Conservation (phyloP, 805 yeast genomes). For the Candida khao-thaluensis region DNA sequence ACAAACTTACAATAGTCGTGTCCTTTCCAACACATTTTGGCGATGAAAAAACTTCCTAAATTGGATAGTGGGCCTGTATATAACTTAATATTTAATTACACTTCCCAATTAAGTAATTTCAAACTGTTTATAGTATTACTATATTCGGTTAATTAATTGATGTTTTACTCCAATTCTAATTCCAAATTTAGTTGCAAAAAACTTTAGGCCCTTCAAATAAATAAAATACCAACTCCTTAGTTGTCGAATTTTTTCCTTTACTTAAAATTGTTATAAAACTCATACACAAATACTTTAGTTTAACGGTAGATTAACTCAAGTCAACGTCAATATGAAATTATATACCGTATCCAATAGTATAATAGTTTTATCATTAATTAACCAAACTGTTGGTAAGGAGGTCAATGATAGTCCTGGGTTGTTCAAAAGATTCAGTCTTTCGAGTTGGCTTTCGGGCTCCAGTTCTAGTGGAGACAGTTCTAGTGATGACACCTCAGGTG, state of each 20-base stretch:
- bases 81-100: not conserved
- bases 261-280: conserved; percentile 3
- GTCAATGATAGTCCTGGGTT: conserved; percentile 6
- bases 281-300: not conserved
- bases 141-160: conserved; percentile 4
- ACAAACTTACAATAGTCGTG: too few species aligned
- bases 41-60: conserved; percentile 5
- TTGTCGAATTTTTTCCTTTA: conserved; percentile 3
- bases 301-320: conserved; percentile 12
- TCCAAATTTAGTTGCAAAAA: conserved; percentile 1
- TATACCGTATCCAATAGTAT: conserved; percentile 23
- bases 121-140: conserved; percentile 6
- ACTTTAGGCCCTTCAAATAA: not conserved
- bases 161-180: conserved; percentile 6
- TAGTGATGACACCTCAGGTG: conserved; percentile 3
- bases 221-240: conserved; percentile 6
- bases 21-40: too few species aligned
- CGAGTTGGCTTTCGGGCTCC: conserved; percentile 1
- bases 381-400: conserved; percentile 17
- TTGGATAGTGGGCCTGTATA: not conserved
- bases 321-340: conserved; percentile 23
- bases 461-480: conserved; percentile 2
- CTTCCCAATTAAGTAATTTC: conserved; percentile 3
- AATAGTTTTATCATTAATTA: conserved; percentile 25
- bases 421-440: conserved; percentile 16